Conservation (phyloP, 2,329 filamentous ascomycete genomes). For the Podosphaera xanthii region DNA sequence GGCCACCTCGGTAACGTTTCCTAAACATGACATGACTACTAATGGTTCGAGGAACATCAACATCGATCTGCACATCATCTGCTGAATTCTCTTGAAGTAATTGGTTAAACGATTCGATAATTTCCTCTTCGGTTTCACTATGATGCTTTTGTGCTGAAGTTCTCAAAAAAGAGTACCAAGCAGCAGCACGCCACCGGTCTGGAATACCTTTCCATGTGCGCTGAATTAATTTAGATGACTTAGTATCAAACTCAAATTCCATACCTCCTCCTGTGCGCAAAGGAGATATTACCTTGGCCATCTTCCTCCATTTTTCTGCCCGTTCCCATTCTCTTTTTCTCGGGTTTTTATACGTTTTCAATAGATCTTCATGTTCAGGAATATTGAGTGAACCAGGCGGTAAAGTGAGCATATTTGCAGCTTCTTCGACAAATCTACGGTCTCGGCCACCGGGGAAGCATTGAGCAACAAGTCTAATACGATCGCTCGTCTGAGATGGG, state of each 20-base stretch:
- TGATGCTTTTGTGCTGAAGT: conserved; percentile 46
- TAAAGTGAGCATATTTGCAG: conserved; percentile 41
- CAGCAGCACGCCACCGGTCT: conserved; percentile 77
- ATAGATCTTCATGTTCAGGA: conserved; percentile 30
- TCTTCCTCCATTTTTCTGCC: conserved; percentile 43
- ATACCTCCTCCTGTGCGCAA: conserved; percentile 31
- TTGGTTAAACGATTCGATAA: conserved; percentile 49
- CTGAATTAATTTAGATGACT: conserved; percentile 65
- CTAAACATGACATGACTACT: conserved; percentile 96
- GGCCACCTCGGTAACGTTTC: conserved; percentile 70
- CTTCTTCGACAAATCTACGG: conserved; percentile 37
- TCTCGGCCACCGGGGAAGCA: conserved; percentile 37
- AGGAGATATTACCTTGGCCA: conserved; percentile 34
- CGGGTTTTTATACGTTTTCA: conserved; percentile 30
- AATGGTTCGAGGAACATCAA: conserved; percentile 89
- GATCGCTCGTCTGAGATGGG: conserved; percentile 24
- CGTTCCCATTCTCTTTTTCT: conserved; percentile 35
- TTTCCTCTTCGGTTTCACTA: conserved; percentile 42
- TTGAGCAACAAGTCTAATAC: conserved; percentile 34
- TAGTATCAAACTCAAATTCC: conserved; percentile 58
- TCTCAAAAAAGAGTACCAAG: conserved; percentile 83
- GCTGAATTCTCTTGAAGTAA: conserved; percentile 54
- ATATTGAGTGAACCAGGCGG: conserved; percentile 32
- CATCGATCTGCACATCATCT: conserved; percentile 90
- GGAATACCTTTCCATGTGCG: conserved; percentile 97